phyloP scores from a whole-genome alignment of 169 alveolate species.

The Eimeria necatrix region DNA sequence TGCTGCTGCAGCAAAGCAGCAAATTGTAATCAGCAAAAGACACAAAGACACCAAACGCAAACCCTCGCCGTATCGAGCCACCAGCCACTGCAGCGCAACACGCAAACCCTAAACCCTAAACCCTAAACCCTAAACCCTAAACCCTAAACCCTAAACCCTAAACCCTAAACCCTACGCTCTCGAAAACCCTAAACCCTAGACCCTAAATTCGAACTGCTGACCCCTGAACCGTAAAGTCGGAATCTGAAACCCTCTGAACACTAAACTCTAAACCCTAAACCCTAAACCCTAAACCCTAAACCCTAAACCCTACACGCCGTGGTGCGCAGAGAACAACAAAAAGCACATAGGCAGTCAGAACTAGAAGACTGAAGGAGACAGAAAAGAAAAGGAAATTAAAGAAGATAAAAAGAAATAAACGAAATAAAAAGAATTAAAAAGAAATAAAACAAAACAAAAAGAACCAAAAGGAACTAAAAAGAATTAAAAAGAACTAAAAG shows the following conservation, averaged over 20 bases:
- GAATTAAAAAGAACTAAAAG: slow-evolving; percentile 3
- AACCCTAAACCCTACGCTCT: no score
- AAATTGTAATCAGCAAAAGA: not conserved
- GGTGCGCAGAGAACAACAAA: not conserved
- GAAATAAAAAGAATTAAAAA: slow-evolving; percentile 92
- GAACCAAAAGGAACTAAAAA: slow-evolving; percentile 90
- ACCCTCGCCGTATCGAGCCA: not conserved
- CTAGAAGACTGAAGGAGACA: not conserved
- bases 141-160: slow-evolving; percentile 21
- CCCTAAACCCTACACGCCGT: not conserved
- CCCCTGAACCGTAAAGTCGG: slow-evolving; percentile 58
- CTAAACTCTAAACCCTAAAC: not conserved
- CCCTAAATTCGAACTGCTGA: not conserved
- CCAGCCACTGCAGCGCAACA: not conserved
- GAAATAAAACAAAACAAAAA: slow-evolving; percentile 90
- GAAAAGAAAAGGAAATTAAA: not conserved
- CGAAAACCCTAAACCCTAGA: not conserved
- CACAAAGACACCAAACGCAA: not conserved
- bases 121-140: not conserved
- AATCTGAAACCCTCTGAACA: not conserved
- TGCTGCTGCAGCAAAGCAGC: not conserved
- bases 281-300: slow-evolving; percentile 8
- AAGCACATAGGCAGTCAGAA: not conserved
- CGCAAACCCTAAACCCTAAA: not conserved
- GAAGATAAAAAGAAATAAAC: slow-evolving; percentile 85